Conservation (phyloP, 352 stramenopile species). For the Phytophthora parvispora region DNA sequence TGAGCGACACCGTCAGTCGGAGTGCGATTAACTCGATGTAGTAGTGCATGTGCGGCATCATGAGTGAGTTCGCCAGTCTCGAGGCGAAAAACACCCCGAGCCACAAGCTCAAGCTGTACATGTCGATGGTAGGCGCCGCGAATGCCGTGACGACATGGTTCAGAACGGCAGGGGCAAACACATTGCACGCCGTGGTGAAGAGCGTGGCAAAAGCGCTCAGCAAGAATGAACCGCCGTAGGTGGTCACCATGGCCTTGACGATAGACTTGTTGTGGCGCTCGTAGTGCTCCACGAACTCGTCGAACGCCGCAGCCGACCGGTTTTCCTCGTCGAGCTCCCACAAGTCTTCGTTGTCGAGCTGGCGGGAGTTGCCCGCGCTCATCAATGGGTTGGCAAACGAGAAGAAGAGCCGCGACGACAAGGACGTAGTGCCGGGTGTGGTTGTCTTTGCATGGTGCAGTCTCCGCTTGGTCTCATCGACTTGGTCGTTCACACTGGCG, state of each 20-base stretch:
- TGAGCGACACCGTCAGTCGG: constrained; percentile 47
- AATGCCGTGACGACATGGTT: constrained; percentile 57
- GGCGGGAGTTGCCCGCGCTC: constrained; percentile 46
- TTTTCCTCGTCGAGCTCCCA: constrained; percentile 50
- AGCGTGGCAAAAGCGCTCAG: constrained; percentile 35
- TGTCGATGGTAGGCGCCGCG: constrained; percentile 25
- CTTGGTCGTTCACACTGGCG: constrained; percentile 1
- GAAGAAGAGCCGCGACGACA: constrained; percentile 51
- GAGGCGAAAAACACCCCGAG: constrained; percentile 59
- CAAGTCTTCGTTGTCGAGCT: constrained; percentile 55
- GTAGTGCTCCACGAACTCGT: constrained; percentile 32
- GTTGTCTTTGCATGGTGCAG: not conserved
- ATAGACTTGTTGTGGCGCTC: constrained; percentile 31
- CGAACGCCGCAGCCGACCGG: constrained; percentile 27
- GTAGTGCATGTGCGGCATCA: constrained; percentile 34
- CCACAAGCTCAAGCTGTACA: constrained; percentile 38
- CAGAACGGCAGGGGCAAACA: constrained; percentile 58
- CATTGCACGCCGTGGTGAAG: constrained; percentile 37
- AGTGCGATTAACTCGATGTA: constrained; percentile 42
- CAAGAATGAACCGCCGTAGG: constrained; percentile 40
- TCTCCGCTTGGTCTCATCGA: constrained; percentile 16
- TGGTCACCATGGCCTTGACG: constrained; percentile 23
- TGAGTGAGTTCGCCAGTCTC: constrained; percentile 39
- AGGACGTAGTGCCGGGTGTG: constrained; percentile 17
- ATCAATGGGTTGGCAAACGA: constrained; percentile 54